Evolutionary conservation across 2,329 filamentous ascomycete genomes (phyloP), one percentile per base, ranked within the genome.

Genomic region (Diaporthe citri): DNA sequence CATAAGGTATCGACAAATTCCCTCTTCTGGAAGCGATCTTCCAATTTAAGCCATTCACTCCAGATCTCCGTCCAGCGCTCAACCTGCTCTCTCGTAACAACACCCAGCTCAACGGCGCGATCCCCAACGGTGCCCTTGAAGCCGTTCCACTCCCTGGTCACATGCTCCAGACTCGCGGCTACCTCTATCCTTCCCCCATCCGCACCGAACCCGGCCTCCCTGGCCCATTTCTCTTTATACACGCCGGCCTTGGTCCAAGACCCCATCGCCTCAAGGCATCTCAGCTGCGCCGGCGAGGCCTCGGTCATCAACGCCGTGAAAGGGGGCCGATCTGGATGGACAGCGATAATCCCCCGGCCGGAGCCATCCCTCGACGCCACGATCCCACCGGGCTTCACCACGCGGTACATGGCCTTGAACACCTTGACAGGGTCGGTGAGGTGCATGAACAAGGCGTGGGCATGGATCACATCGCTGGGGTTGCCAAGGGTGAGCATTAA

Each of bases 381-480:
- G n/a, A 72, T 43, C 1, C 71, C 57, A 1, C 71, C 71, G 28
- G 71, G 56, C 55, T 55, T 72, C 15, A 25, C 10, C 1, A 92
- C 88, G 0, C 88, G 85, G 17, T 86, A 84, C 88, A 92, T 89
- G 78, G 90, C 88, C 31, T 82, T 81, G 74, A 92, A 80, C 4
- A 88, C 87, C 2, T 81, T 79, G 0, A 89, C 81, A 0, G 90
- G 90, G 75, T 89, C 84, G 31, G 82, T 80, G 5, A 92, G 82
- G 80, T 92, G 90, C 77, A 88, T 86, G 13, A 92, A 83, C 4
- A 92, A 87, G 79, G 92, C 90, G 78, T 91, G 88, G 34, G 86
- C 87, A 78, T 89, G 88, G 9, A 92, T 89, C n/a, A 92, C 80
- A 77, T 93, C 91, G 76, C 59, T 64, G 12, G 7, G 4, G 0